Evolutionary conservation across 306 rosid genomes (phyloP).

Genomic region (Quercus dentata): DNA sequence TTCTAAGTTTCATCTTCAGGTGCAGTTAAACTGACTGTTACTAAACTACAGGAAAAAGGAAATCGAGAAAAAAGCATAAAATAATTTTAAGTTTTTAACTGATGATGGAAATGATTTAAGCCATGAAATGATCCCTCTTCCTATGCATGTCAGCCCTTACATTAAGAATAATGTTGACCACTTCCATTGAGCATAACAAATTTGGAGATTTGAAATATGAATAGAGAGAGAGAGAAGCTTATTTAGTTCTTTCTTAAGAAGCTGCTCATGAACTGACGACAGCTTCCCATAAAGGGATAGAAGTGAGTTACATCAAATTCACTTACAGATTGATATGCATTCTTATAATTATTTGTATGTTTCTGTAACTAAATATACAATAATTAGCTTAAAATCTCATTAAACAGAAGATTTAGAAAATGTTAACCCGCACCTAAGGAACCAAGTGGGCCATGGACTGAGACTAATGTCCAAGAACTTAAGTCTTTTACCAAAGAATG

Average conservation of each 20-base stretch:
- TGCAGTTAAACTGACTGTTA: background rate
- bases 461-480: background rate
- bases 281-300: background rate
- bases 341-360: background rate
- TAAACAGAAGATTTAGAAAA: background rate
- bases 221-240: background rate
- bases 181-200: background rate
- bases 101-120: background rate
- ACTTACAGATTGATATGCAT: conserved; percentile 1
- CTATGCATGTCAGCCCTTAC: background rate
- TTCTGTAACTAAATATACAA: background rate
- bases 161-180: background rate
- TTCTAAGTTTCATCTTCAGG: background rate
- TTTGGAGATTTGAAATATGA: background rate
- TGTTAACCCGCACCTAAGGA: background rate
- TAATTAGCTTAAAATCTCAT: background rate
- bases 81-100: background rate
- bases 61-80: background rate
- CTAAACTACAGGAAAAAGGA: background rate
- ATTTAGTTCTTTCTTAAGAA: background rate
- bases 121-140: background rate
- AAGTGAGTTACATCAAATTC: background rate
- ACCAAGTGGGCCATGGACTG: background rate
- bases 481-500: background rate
- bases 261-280: background rate